Base-by-base conservation (phyloP, 805 yeast species). In the Metschnikowia borealis region DNA sequence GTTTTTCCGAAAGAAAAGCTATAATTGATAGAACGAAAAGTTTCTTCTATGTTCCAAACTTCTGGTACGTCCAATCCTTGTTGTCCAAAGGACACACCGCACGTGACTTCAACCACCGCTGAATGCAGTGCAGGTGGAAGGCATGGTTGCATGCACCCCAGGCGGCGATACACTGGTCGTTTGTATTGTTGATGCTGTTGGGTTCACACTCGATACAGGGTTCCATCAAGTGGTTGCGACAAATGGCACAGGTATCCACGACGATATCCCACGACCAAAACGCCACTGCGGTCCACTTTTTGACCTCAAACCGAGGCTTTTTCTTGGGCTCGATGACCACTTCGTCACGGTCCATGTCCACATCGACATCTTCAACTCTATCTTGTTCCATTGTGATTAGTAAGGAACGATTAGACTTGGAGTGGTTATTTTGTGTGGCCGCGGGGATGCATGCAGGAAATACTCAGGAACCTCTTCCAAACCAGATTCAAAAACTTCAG, bases 231-330 rank as follows among this genome's bases (percentile, higher is more conserved):
- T 92, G 97, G 69, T 92, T 94, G 65, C 98, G 81, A 78, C 99
- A 94, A 66, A 94, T 94, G 37, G 99, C 98, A 75, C 99, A 94
- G 49, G 89, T 89, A 57, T 95, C 99, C 49, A 89, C 92, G 34
- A 84, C 92, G 53, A 89, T 87, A 70, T 89, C 81, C 99, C 99
- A 94, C 0, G 97, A 89, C 99, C 99, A 94, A 66, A 94, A 89
- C n/a, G 98, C 98, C 44, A 94, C 99, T 0, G 98, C 98, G 13
- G 96, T 90, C 98, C 99, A 92, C 74, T 91, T 94, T 65, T 89
- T 88, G 38, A 94, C 91, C 66, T 92, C 97, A 61, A 94, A 91
- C 60, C 88, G 79, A 66, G 85, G 87, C 72, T 85, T 72, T 32
- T 82, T 53, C 52, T 60, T 65, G 41, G 54, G 54, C 48, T 52